Conservation (phyloP, 73 alveolate species). For the Paramecium primaurelia region DNA sequence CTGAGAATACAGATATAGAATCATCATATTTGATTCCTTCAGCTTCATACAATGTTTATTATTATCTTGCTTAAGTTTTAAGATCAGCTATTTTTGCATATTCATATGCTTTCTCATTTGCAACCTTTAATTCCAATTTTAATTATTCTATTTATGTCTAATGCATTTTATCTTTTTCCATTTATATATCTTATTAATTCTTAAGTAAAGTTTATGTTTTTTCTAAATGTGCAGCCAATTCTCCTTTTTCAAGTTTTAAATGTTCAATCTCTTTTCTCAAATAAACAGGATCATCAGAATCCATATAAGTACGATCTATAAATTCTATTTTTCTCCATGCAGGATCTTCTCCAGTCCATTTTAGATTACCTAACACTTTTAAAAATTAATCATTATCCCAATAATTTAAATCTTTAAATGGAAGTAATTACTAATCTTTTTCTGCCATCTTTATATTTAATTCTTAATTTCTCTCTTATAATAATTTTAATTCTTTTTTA, state of each 20-base stretch:
- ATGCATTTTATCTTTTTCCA: conserved; percentile 75
- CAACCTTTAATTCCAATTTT: conserved; percentile 72
- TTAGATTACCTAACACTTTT: conserved; percentile 57
- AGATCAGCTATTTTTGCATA: conserved; percentile 85
- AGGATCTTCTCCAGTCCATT: conserved; percentile 70
- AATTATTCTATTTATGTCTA: conserved; percentile 79
- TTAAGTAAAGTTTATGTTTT: conserved; percentile 78
- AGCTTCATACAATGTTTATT: neutral
- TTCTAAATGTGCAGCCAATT: conserved; percentile 91
- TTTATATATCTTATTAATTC: conserved; percentile 81
- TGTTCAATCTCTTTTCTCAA: conserved; percentile 83
- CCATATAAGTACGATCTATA: conserved; percentile 79
- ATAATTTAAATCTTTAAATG: conserved; percentile 60
- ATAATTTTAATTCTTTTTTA: conserved; percentile 49
- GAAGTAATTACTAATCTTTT: conserved; percentile 58
- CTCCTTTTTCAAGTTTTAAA: conserved; percentile 88
- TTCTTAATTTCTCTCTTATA: conserved; percentile 44
- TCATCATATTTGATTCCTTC: conserved; percentile 47
- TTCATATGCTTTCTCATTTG: conserved; percentile 81
- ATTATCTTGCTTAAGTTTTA: conserved; percentile 47
- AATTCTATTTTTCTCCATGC: conserved; percentile 86
- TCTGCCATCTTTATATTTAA: conserved; percentile 38
- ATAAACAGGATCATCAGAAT: conserved; percentile 77
- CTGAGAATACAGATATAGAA: conserved; percentile 61
- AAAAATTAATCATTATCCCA: conserved; percentile 62